A percentile compares a stretch with the other conserved stretches of the same genome.
Conservation (phyloP, 140 eudicot genomes). For the Stevia rebaudiana region DNA sequence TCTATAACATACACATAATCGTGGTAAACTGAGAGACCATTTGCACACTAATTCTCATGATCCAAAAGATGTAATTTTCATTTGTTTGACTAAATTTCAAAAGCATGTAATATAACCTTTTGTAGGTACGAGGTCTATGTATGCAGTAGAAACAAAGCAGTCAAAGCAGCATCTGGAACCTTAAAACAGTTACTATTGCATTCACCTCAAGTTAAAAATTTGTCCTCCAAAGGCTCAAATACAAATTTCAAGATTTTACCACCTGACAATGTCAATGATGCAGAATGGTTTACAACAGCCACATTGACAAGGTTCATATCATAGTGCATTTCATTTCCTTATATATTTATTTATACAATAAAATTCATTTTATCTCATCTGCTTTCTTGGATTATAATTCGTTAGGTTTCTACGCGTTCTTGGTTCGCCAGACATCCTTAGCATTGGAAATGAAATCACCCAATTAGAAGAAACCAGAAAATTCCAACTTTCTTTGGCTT, state of each 20-base stretch:
- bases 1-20: background rate
- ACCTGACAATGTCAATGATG: conserved; percentile 31
- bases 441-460: conserved; percentile 56
- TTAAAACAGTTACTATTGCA: conserved; percentile 56
- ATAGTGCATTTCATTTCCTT: conserved; percentile 8
- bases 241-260: conserved; percentile 51
- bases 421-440: conserved; percentile 41
- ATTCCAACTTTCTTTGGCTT: conserved; percentile 71
- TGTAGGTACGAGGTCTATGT: conserved; percentile 65
- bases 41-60: background rate
- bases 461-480: conserved; percentile 76
- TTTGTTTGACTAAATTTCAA: conserved; percentile 9
- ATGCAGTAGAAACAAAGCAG: conserved; percentile 36
- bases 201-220: conserved; percentile 45
- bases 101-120: background rate
- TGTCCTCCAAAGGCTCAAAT: conserved; percentile 48
- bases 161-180: conserved; percentile 51
- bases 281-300: conserved; percentile 73
- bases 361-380: background rate
- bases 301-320: conserved; percentile 64
- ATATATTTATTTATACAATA: background rate
- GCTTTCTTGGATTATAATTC: background rate
- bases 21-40: background rate
- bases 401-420: conserved; percentile 62
- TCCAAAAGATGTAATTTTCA: conserved; percentile 3